Conservation (phyloP, 208 protist species). For the Acanthamoeba sp. region DNA sequence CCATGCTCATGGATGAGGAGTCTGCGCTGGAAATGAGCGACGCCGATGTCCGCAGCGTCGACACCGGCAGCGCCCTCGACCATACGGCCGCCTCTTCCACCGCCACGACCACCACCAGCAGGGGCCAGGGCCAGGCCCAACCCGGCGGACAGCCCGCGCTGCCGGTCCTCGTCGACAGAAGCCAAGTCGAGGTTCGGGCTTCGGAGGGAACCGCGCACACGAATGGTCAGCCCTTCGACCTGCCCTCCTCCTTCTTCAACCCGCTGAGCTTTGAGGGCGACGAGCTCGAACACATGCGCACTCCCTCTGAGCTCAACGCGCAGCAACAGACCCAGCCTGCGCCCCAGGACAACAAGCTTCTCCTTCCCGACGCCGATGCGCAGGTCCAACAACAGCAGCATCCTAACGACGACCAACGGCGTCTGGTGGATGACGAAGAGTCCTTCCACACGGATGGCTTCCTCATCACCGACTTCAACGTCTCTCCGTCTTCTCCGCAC, state of each 20-base stretch:
- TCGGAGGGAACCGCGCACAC: no score
- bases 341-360: background rate
- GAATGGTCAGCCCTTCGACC: background rate
- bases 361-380: background rate
- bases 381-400: background rate
- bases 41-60: background rate
- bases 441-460: background rate
- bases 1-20: conserved; percentile 64
- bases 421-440: background rate
- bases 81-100: background rate
- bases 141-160: no score
- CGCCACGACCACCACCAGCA: background rate
- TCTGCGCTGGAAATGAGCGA: background rate
- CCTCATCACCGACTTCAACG: background rate
- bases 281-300: background rate
- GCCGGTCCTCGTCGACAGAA: no score
- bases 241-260: conserved; percentile 14
- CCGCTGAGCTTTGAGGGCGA: background rate
- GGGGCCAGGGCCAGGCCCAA: no score
- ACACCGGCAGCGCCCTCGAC: background rate
- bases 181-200: no score
- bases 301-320: background rate
- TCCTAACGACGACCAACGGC: background rate
- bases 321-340: background rate
- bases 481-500: background rate